Conservation (phyloP, 495 filamentous ascomycete genomes). For the Lindgomyces ingoldianus region DNA sequence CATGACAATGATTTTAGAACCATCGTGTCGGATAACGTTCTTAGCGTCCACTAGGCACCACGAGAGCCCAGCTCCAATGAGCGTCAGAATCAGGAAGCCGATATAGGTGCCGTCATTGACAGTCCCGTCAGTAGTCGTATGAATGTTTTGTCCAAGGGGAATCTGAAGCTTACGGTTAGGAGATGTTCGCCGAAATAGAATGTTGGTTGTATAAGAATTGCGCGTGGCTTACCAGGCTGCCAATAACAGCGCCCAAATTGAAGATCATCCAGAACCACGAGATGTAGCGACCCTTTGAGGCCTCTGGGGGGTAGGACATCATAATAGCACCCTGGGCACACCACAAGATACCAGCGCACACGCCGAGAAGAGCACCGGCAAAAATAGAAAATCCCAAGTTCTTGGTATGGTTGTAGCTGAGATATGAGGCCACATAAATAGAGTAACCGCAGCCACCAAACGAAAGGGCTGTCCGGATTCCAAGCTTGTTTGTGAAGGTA, state of each 20-base stretch:
- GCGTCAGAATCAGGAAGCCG: constrained; percentile 87
- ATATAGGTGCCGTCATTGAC: constrained; percentile 87
- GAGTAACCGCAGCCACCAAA: constrained; percentile 87
- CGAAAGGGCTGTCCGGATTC: constrained; percentile 69
- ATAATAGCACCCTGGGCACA: constrained; percentile 92
- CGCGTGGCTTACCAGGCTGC: constrained; percentile 63
- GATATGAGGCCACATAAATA: constrained; percentile 75
- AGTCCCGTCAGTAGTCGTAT: constrained; percentile 55
- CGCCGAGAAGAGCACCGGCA: constrained; percentile 60
- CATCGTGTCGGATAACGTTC: constrained; percentile 75
- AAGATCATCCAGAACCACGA: constrained; percentile 94
- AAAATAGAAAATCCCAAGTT: constrained; percentile 61
- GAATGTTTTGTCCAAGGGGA: constrained; percentile 77
- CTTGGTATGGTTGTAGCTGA: constrained; percentile 77
- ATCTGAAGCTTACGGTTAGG: constrained; percentile 49
- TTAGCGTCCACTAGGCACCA: constrained; percentile 74
- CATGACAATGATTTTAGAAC: constrained; percentile 80
- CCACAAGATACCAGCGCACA: constrained; percentile 87
- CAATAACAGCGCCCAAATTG: constrained; percentile 90
- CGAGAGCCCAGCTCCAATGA: constrained; percentile 69
- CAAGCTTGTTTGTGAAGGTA: constrained; percentile 66
- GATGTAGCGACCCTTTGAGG: constrained; percentile 83
- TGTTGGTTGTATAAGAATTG: neutral
- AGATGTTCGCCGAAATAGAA: neutral
- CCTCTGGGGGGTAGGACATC: constrained; percentile 88